Evolutionary conservation across 345 rosid species (phyloP), one percentile per base, ranked within the genome.

Genomic region (Gossypioides kirkii): DNA sequence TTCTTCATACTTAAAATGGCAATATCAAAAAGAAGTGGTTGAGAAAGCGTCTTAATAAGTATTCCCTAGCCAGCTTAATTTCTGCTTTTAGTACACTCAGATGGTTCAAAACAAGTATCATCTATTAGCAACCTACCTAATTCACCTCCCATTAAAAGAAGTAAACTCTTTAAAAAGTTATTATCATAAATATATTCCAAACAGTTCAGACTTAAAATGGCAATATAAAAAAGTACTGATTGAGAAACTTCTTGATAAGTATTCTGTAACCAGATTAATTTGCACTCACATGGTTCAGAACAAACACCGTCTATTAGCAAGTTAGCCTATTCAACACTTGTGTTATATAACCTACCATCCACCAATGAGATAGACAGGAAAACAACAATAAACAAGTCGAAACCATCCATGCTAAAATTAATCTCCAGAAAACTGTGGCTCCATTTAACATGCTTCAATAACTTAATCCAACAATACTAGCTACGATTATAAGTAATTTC

Each of bases 121-220:
- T 13, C 38, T 25, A 25, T 14, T 11, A 58, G 3, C 8, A 58
- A 58, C 17, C 17, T 58, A 58, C 17, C 0, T 8, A 4, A 25
- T 11, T 14, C 62, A 58, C 32, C 32, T 22, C 16, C 26, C 62
- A 11, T 58, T 89, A 81, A 52, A 60, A 47, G n/a, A 49, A 75
- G 59, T 61, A 52, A 59, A 32, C 38, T 32, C 38, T 54, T 66
- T 77, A 61, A 22, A 68, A 73, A 70, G 50, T 52, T 66, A 32
- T 55, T 36, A 69, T 52, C 28, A 28, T 56, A 72, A 49, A 61
- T 20, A 26, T 36, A 49, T 25, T 46, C 36, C 9, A 16, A 26
- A 13, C 36, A 17, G 10, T 60, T 49, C 1, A 43, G 26, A 10
- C 67, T 60, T 10, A 17, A 72, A 23, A 41, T 32, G 60, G 6